Base-by-base conservation (phyloP, 2,329 filamentous ascomycete genomes). In the Trichoderma guizhouense region DNA sequence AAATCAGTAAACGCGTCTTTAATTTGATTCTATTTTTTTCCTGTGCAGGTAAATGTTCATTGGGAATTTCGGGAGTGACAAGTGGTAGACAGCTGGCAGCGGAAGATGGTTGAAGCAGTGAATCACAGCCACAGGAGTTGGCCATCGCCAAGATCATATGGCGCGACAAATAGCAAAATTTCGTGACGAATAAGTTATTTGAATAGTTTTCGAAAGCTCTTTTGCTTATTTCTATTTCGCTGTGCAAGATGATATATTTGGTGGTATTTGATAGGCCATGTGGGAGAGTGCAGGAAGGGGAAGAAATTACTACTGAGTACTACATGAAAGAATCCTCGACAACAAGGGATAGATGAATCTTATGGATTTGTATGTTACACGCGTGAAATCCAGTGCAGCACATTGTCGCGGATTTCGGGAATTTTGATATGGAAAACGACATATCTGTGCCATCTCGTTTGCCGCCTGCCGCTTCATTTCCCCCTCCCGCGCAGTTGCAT, bases 1-100 rank as follows among this genome's bases (percentile, higher is more conserved):
- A 21, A 65, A 71, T 71, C 69, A 71, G 69, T 66, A 66, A 60
- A 65, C 60, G 61, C 67, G 67, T 62, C 67, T 39, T 69, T n/a
- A 11, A 21, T 30, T 60, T 43, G 18, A 2, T 32, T 43, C 57
- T 18, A 18, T 36, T 51, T 34, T 53, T 12, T 53, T 14, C 8
- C n/a, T 47, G 30, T 53, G 36, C 18, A 34, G 26, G n/a, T 14
- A n/a, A 28, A 60, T 9, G n/a, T 11, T 53, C 9, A 21, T 51
- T 61, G 28, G 39, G 30, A 26, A 9, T 36, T 53, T n/a, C 21
- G 21, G 39, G 9, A 21, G 67, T 69, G 55, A 69, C 67, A 60
- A 53, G 57, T 62, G 67, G 57, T 28, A 21, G 67, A 12, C 67
- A 69, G 67, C 67, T 69, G 57, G 67, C 55, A 36, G 39, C 39